Base-by-base conservation (phyloP, 345 rosid genomes). In the Garcia nutans region DNA sequence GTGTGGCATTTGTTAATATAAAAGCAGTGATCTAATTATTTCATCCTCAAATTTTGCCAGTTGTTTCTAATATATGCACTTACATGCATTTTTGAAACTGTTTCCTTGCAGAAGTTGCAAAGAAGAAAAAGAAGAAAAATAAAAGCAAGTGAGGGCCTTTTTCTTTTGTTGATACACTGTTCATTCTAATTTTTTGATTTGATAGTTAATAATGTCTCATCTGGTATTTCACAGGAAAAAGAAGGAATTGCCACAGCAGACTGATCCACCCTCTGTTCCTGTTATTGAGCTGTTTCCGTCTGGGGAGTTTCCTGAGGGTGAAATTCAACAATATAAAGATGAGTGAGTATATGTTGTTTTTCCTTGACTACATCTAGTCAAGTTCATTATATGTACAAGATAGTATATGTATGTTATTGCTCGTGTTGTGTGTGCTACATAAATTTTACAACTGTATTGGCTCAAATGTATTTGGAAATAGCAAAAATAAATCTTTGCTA, bases 271-370 rank as follows among this genome's bases (percentile, higher is more conserved):
- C 62, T 81, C 97, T 7, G 85, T 92, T 24, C 93, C 99, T 62
- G 82, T 93, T 47, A 67, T 41, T 74, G 88, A 92, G 55, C 97
- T 96, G 60, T 96, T 93, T 60, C 97, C 92, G n/a, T 91, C 97
- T 71, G 96, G 92, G 24, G 97, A 93, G 66, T 96, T 93, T 82
- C 98, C 97, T 52, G 97, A 92, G 87, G 99, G 99, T 81, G 98
- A 96, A 96, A 89, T 92, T 81, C 98, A 96, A 69, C 95, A 93
- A 60, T 92, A 90, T 80, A 92, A 89, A 83, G 99, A 93, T 49
- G 92, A 96, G 98, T 92, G 81, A 91, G 99, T 88, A 45, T 75
- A 70, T 59, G 8, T 4, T 37, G 33, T 31, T 67, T 28, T 64
- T 55, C 72, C n/a, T 37, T 49, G 55, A 7, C 24, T 59, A 26